Evolutionary conservation across 805 yeast genomes (phyloP), one percentile per base, ranked within the genome.

Genomic region (Myxozyma kluyveri): DNA sequence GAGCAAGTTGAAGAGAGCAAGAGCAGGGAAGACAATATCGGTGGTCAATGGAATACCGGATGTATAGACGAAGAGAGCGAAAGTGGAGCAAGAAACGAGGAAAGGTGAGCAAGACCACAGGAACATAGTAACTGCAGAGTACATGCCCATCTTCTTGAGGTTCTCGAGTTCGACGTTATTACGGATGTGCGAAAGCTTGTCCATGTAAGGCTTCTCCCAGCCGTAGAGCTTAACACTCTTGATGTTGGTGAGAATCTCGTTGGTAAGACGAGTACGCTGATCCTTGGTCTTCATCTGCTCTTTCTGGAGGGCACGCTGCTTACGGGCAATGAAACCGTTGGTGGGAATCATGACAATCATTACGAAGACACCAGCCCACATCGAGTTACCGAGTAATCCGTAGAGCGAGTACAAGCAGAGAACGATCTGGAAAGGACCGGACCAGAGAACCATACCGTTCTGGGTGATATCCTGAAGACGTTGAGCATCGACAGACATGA

Each of bases 321-420:
- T 70, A 63, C 78, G 77, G 59, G 88, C 86, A 61, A 88, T 74
- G 40, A 75, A 67, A 2, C 88, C 82, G 65, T 88, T 89, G 50
- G 86, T 67, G 12, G 97, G 96, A 59, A 91, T 84, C 83, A 90
- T 84, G 43, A 90, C 63, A 4, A 84, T 68, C 81, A 88, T 81
- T 52, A 91, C 81, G 29, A 78, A 69, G 12, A 91, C 95, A 67
- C 98, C 98, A 38, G 95, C 84, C 96, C 96, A 88, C 95, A 90
- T 89, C 32, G 68, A 57, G 42, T 82, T 82, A 23, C 97, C 97
- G 53, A 91, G 70, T 46, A 91, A 69, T 2, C 79, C 77, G 67
- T 89, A 80, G 47, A 91, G 75, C 2, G 93, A 85, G 51, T 76
- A 69, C 59, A 91, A 75, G 74, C 97, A 90, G 47, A 91, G 71